A percentile compares a stretch with the other conserved stretches of the same genome.
Evolutionary conservation across 1,284 basidiomycete genomes (phyloP).

Genomic region (Tremellales sp.): DNA sequence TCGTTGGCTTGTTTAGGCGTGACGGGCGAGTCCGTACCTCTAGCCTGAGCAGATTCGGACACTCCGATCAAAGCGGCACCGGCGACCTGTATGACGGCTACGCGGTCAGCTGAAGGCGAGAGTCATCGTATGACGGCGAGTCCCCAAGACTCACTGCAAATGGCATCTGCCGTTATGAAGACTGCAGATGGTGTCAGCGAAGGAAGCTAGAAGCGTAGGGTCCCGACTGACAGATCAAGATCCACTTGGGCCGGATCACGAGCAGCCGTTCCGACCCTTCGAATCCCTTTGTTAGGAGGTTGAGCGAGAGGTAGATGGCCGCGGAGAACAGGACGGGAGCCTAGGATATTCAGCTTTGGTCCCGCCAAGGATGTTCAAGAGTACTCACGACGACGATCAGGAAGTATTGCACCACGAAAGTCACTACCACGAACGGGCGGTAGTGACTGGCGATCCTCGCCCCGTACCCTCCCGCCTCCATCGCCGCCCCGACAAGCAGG

Average conservation of each 20-base stretch:
- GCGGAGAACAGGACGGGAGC: constrained; percentile 48
- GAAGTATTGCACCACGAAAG: constrained; percentile 45
- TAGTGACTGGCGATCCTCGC: constrained; percentile 22
- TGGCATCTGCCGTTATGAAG: constrained; percentile 45
- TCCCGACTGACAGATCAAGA: constrained; percentile 30
- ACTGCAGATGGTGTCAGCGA: constrained; percentile 11
- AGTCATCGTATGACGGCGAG: background rate
- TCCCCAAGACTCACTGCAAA: constrained; percentile 31
- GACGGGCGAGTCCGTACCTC: constrained; percentile 25
- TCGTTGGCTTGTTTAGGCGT: constrained; percentile 44
- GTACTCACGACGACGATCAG: constrained; percentile 48
- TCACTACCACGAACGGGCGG: constrained; percentile 23
- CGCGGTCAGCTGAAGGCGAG: background rate
- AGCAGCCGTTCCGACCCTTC: constrained; percentile 22
- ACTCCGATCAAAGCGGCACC: constrained; percentile 51
- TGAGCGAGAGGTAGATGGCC: constrained; percentile 44
- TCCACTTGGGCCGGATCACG: constrained; percentile 27
- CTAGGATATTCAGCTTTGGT: constrained; percentile 10
- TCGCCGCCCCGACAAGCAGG: constrained; percentile 10
- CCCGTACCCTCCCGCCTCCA: constrained; percentile 38
- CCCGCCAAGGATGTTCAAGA: background rate
- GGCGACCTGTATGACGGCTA: constrained; percentile 44
- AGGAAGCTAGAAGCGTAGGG: background rate
- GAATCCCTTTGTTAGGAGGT: constrained; percentile 28
- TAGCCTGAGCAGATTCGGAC: constrained; percentile 34